Evolutionary conservation across 139 green algal species (phyloP).

Genomic region (Desmodesmus armatus): DNA sequence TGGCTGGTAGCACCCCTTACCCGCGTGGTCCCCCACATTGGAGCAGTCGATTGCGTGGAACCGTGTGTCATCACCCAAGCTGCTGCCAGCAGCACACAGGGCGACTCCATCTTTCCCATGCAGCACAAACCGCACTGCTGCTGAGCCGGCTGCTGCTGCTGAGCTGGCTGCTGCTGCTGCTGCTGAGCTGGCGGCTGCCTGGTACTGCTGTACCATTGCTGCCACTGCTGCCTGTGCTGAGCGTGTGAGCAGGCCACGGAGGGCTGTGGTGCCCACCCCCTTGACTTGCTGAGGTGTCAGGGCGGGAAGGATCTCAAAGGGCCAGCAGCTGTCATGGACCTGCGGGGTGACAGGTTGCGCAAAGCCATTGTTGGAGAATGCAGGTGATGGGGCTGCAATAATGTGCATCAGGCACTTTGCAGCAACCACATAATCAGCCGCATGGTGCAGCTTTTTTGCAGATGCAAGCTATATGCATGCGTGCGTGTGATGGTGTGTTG

Average conservation of each 20-base stretch:
- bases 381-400: too few species aligned
- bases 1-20: background rate
- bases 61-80: background rate
- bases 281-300: background rate
- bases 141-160: conserved; percentile 3
- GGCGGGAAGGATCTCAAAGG: background rate
- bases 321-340: background rate
- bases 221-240: background rate
- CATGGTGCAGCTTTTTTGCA: too few species aligned
- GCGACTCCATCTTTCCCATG: background rate
- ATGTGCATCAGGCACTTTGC: too few species aligned
- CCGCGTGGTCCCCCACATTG: conserved; percentile 7
- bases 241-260: background rate
- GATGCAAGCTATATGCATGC: too few species aligned
- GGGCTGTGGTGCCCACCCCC: background rate
- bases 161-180: background rate
- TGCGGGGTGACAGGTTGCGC: too few species aligned
- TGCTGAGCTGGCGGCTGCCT: background rate
- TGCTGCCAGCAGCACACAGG: conserved; percentile 6
- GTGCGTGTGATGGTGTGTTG: background rate
- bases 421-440: too few species aligned
- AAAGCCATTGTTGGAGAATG: too few species aligned
- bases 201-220: background rate
- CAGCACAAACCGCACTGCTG: background rate
- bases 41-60: conserved; percentile 6